Conservation (phyloP, 176 grass and related monocot species). For the Leersia perrieri region DNA sequence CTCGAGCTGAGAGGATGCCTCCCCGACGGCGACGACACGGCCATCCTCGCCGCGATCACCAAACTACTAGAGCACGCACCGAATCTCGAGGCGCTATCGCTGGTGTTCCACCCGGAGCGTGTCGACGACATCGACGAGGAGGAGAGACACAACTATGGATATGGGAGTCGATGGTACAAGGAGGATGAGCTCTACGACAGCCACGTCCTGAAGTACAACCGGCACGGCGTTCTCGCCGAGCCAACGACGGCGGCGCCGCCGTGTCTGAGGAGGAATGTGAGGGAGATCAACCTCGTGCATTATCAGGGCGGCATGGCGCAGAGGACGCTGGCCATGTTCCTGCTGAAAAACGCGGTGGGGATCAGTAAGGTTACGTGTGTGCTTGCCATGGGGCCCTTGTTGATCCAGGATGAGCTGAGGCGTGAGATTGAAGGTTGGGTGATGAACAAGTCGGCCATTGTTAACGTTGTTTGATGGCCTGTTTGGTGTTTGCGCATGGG, state of each 20-base stretch:
- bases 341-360: background rate
- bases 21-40: no score
- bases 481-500: no score
- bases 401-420: no score
- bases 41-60: background rate
- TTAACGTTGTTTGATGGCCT: no score
- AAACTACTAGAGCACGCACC: background rate
- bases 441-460: no score
- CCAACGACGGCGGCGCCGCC: no score
- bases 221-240: no score
- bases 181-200: background rate
- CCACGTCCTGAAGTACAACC: conserved; percentile 4
- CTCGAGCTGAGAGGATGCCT: conserved; percentile 11
- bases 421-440: no score
- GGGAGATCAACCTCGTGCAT: conserved; percentile 21
- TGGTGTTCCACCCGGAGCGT: background rate
- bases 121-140: no score
- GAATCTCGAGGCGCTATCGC: conserved; percentile 1
- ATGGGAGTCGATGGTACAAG: no score
- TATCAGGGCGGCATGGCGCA: background rate
- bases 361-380: background rate
- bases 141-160: no score
- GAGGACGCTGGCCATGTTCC: conserved; percentile 15
- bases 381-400: background rate
- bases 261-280: background rate